A percentile compares a stretch with the other conserved stretches of the same genome.
Conservation (phyloP, 352 stramenopile species). For the Pythium periplocum region DNA sequence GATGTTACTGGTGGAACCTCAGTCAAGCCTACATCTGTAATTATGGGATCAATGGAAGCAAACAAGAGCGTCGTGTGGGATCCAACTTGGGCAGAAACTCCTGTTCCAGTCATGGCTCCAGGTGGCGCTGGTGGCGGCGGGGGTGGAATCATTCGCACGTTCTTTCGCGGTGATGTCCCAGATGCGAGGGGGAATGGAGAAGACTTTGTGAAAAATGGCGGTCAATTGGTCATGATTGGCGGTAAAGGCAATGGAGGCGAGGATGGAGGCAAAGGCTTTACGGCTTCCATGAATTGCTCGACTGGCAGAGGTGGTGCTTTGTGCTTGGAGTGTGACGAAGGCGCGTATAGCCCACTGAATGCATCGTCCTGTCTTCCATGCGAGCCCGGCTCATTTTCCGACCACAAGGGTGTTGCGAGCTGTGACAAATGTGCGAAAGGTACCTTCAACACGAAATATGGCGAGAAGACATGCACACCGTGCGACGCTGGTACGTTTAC, state of each 20-base stretch:
- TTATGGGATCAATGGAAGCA: too few relatives aligned
- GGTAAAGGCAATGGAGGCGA: slow-evolving; percentile 39
- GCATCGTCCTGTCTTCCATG: slow-evolving; percentile 65
- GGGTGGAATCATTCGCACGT: slow-evolving; percentile 19
- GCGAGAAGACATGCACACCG: slow-evolving; percentile 48
- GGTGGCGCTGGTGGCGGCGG: slow-evolving; percentile 15
- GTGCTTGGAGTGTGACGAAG: slow-evolving; percentile 57
- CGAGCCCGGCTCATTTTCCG: slow-evolving; percentile 57
- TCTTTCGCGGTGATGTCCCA: slow-evolving; percentile 17
- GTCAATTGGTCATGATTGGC: slow-evolving; percentile 14
- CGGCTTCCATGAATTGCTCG: slow-evolving; percentile 51
- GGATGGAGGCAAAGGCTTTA: slow-evolving; percentile 43
- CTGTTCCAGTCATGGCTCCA: slow-evolving; percentile 1
- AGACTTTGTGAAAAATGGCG: slow-evolving; percentile 21
- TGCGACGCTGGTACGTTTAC: slow-evolving; percentile 60
- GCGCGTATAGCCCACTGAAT: slow-evolving; percentile 51
- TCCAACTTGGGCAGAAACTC: too few relatives aligned
- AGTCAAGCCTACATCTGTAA: slow-evolving; percentile 2
- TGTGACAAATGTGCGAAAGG: slow-evolving; percentile 52
- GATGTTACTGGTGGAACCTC: slow-evolving; percentile 47
- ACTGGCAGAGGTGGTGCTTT: slow-evolving; percentile 59
- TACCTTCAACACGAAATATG: slow-evolving; percentile 68
- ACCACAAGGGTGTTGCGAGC: slow-evolving; percentile 29
- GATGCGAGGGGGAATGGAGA: slow-evolving; percentile 23
- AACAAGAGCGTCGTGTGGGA: too few relatives aligned